Conservation (phyloP, 805 yeast species). For the Candida alai region DNA sequence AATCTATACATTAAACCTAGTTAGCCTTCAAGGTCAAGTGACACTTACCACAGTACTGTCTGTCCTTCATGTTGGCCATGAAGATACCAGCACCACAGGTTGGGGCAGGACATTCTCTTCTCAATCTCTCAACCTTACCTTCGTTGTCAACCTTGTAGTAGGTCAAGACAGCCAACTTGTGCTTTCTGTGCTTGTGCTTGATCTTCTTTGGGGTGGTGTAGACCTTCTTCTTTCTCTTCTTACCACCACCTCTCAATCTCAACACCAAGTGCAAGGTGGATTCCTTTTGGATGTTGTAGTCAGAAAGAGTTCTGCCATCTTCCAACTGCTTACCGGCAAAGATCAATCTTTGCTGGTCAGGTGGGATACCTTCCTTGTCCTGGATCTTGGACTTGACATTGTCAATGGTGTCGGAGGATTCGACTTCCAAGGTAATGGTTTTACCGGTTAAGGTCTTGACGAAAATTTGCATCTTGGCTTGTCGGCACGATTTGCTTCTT, state of each 20-base stretch:
- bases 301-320: slow-evolving; percentile 98
- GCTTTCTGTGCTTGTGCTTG: slow-evolving; percentile 99
- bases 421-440: slow-evolving; percentile 98
- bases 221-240: slow-evolving; percentile 99
- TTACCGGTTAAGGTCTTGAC: slow-evolving; percentile 99
- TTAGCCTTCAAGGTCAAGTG: slow-evolving; percentile 79
- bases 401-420: slow-evolving; percentile 98
- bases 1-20: slow-evolving; percentile 11
- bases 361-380: slow-evolving; percentile 99
- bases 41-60: slow-evolving; percentile 99
- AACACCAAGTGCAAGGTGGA: slow-evolving; percentile 94
- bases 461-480: slow-evolving; percentile 81
- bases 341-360: slow-evolving; percentile 99
- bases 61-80: slow-evolving; percentile 98
- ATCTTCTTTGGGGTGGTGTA: slow-evolving; percentile 99
- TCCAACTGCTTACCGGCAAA: slow-evolving; percentile 99
- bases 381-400: slow-evolving; percentile 98
- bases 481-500: slow-evolving; percentile 46
- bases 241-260: slow-evolving; percentile 96
- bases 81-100: slow-evolving; percentile 98
- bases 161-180: slow-evolving; percentile 97
- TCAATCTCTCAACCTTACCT: slow-evolving; percentile 97
- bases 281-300: slow-evolving; percentile 99
- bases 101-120: slow-evolving; percentile 93
- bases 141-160: slow-evolving; percentile 99